phyloP scores from a whole-genome alignment of 495 filamentous ascomycete species.

The Tirmania nivea region DNA sequence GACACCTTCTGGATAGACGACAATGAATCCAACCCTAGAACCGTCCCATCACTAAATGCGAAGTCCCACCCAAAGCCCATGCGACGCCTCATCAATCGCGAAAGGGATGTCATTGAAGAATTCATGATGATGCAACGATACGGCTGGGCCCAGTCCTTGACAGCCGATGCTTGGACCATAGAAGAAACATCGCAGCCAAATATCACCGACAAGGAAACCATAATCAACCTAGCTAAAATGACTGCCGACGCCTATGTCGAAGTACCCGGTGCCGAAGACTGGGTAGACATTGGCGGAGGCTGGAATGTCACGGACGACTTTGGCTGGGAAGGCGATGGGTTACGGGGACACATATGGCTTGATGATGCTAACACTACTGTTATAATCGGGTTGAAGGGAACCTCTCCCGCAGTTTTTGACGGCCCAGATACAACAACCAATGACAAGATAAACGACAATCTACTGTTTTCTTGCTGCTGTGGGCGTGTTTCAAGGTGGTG shows the following conservation, averaged over 20 bases:
- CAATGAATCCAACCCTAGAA: constrained; percentile 34
- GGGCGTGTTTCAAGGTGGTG: constrained; percentile 76
- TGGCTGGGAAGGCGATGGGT: constrained; percentile 75
- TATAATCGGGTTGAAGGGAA: constrained; percentile 82
- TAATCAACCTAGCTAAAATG: constrained; percentile 68
- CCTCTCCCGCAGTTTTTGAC: constrained; percentile 75
- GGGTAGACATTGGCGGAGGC: constrained; percentile 55
- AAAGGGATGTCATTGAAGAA: constrained; percentile 47
- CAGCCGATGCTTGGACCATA: constrained; percentile 50
- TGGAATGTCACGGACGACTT: constrained; percentile 71
- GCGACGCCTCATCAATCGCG: constrained; percentile 61
- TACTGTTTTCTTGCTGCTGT: constrained; percentile 95
- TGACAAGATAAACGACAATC: constrained; percentile 92
- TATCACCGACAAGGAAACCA: constrained; percentile 62
- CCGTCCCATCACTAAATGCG: constrained; percentile 21
- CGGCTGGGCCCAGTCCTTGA: constrained; percentile 29
- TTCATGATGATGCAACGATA: constrained; percentile 44
- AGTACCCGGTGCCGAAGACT: constrained; percentile 45
- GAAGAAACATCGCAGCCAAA: constrained; percentile 64
- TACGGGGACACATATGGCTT: constrained; percentile 80
- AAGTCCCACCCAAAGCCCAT: constrained; percentile 43
- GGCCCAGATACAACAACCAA: constrained; percentile 88
- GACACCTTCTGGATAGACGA: constrained; percentile 42
- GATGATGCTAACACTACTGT: constrained; percentile 70
- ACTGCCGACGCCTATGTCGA: constrained; percentile 73